A percentile compares a stretch with the other conserved stretches of the same genome.
phyloP scores from a whole-genome alignment of 352 stramenopile genomes.

The Phytophthora pseudosyringae region DNA sequence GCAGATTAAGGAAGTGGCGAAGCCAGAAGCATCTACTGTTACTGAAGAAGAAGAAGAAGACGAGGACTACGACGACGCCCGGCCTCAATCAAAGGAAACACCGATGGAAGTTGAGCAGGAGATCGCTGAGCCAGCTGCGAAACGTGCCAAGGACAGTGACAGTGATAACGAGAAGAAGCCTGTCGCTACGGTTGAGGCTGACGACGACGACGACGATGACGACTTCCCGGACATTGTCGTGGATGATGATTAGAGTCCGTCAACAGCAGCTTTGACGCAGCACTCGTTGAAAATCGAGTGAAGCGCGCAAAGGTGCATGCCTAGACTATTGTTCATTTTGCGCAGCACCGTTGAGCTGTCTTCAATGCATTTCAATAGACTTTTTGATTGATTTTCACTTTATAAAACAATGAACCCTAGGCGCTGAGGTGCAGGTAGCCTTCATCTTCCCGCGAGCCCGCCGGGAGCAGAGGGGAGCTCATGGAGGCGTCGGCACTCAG shows the following conservation, averaged over 20 bases:
- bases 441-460: slow-evolving; percentile 51
- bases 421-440: slow-evolving; percentile 58
- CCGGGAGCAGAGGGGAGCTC: slow-evolving; percentile 62
- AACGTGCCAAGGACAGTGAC: slow-evolving; percentile 43
- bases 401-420: slow-evolving; percentile 22
- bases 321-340: slow-evolving; percentile 14
- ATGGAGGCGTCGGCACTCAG: slow-evolving; percentile 71
- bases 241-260: slow-evolving; percentile 53
- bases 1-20: slow-evolving; percentile 4
- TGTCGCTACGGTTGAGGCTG: slow-evolving; percentile 27
- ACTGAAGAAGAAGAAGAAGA: slow-evolving; percentile 42
- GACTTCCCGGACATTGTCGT: slow-evolving; percentile 88
- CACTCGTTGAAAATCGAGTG: neutral
- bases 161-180: slow-evolving; percentile 34
- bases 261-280: neutral
- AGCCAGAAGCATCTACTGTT: slow-evolving; percentile 10
- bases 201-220: slow-evolving; percentile 64
- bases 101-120: slow-evolving; percentile 35
- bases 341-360: slow-evolving; percentile 8
- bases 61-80: slow-evolving; percentile 52
- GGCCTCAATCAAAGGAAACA: slow-evolving; percentile 11
- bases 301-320: neutral
- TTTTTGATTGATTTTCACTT: slow-evolving; percentile 31
- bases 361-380: slow-evolving; percentile 23
- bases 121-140: slow-evolving; percentile 12